Conservation (phyloP, 2,329 filamentous ascomycete genomes). For the Fusarium transvaalense region DNA sequence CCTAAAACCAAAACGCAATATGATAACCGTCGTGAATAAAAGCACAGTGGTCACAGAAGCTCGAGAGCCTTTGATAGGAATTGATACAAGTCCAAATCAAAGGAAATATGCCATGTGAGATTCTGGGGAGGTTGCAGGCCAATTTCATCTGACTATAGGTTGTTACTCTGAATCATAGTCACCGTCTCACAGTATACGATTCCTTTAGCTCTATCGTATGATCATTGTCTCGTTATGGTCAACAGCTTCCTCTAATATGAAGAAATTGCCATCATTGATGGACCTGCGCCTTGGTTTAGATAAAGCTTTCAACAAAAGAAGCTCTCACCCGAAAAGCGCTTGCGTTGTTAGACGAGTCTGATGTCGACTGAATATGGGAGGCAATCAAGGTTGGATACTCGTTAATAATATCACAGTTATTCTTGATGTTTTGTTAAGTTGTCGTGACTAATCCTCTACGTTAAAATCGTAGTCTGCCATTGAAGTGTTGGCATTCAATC, state of each 20-base stretch:
- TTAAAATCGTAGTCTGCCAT: neutral
- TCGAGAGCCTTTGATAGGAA: accelerated
- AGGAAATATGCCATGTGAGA: accelerated
- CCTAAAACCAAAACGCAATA: too few relatives aligned
- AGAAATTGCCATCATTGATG: neutral
- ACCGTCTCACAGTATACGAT: constrained; percentile 12
- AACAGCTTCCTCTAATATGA: neutral
- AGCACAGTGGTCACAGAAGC: accelerated
- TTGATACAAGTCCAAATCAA: accelerated
- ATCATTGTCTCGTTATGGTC: neutral
- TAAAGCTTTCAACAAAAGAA: neutral
- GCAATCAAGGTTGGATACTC: neutral
- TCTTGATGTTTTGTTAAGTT: accelerated
- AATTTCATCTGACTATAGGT: accelerated
- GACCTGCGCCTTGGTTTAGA: neutral
- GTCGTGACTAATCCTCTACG: neutral
- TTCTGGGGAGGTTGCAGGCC: too few relatives aligned
- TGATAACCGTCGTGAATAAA: neutral
- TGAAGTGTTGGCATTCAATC: neutral
- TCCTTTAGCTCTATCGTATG: constrained; percentile 6
- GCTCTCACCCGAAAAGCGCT: constrained; percentile 1
- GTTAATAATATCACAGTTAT: neutral
- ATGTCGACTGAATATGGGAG: neutral
- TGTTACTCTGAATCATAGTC: neutral
- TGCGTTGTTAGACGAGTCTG: neutral